Conservation (phyloP, 768 basidiomycete species). For the Phaffia tasmanica region DNA sequence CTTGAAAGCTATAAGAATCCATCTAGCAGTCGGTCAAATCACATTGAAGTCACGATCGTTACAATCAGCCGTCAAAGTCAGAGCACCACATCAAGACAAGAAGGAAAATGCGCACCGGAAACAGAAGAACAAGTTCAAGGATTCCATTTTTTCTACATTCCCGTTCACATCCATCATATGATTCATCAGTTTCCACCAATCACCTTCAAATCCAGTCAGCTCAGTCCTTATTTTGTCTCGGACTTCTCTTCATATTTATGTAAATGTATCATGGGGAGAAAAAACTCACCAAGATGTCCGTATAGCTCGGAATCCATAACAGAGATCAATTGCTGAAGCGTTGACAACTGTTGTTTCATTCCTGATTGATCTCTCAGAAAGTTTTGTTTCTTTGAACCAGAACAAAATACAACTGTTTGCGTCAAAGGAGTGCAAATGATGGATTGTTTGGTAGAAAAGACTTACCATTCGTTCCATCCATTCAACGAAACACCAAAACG, state of each 20-base stretch:
- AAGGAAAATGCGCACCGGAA: slow-evolving; percentile 57
- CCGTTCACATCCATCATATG: slow-evolving; percentile 1
- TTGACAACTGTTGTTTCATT: slow-evolving; percentile 87
- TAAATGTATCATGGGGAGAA: background rate
- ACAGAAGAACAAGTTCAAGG: slow-evolving; percentile 91
- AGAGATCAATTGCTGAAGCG: slow-evolving; percentile 76
- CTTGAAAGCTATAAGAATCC: slow-evolving; percentile 89
- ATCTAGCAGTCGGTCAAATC: slow-evolving; percentile 43
- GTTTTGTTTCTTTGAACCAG: slow-evolving; percentile 62
- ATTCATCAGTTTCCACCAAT: background rate
- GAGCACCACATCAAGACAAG: slow-evolving; percentile 6
- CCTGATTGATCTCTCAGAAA: slow-evolving; percentile 94
- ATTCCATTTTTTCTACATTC: slow-evolving; percentile 65
- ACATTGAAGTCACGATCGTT: background rate
- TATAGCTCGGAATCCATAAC: slow-evolving; percentile 96
- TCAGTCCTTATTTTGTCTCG: slow-evolving; percentile 4
- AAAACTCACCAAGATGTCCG: slow-evolving; percentile 61
- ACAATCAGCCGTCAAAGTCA: slow-evolving; percentile 4
- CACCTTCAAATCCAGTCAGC: slow-evolving; percentile 3
- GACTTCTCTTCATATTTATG: background rate
- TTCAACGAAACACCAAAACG: slow-evolving; percentile 92
- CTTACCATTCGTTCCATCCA: slow-evolving; percentile 91
- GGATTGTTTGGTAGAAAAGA: slow-evolving; percentile 16
- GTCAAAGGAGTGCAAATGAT: background rate
- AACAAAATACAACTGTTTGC: background rate